A percentile compares a stretch with the other conserved stretches of the same genome.
phyloP scores from a whole-genome alignment of 495 filamentous ascomycete species.

The Letharia lupina region DNA sequence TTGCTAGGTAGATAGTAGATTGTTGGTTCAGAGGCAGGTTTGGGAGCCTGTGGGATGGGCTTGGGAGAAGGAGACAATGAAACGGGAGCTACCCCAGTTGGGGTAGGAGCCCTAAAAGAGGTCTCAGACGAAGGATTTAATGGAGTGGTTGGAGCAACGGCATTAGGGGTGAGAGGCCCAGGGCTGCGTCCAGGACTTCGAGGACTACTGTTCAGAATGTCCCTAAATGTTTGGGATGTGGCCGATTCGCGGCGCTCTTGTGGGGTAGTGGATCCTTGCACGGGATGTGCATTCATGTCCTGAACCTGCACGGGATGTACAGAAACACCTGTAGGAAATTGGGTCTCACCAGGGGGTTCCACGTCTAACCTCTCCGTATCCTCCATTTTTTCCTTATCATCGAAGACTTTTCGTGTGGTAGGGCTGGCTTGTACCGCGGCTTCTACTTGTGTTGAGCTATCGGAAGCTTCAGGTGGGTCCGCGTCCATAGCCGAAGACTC shows the following conservation, averaged over 20 bases:
- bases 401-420: neutral
- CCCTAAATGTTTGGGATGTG: neutral
- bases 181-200: neutral
- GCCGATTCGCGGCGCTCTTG: neutral
- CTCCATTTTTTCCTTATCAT: neutral
- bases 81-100: neutral
- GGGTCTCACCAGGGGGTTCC: constrained; percentile 7
- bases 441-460: neutral
- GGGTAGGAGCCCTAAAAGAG: neutral
- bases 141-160: neutral
- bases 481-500: neutral
- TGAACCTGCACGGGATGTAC: constrained; percentile 7
- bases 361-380: neutral
- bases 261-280: neutral
- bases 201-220: neutral
- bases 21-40: neutral
- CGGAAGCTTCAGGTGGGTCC: neutral
- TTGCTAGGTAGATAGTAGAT: neutral
- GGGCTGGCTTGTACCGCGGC: neutral
- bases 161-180: neutral
- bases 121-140: neutral
- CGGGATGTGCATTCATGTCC: neutral
- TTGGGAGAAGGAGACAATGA: neutral
- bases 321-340: constrained; percentile 4
- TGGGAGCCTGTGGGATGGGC: neutral